phyloP scores from a whole-genome alignment of 2,329 filamentous ascomycete species.

The Orbilia ellipsospora region DNA sequence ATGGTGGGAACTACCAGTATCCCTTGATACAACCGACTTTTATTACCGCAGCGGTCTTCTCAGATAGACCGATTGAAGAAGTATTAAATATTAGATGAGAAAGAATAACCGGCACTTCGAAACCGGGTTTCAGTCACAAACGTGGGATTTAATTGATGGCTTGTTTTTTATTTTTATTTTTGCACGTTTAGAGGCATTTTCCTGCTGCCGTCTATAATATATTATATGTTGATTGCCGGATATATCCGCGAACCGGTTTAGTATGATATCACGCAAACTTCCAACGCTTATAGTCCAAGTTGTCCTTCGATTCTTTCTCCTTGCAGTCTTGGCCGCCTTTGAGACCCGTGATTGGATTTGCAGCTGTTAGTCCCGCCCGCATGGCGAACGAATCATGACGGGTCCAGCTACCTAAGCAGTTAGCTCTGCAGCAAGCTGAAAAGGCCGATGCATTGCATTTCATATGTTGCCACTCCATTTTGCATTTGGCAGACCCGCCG shows the following conservation, averaged over 20 bases:
- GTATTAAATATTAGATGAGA: background rate
- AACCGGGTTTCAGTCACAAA: slow-evolving; percentile 9
- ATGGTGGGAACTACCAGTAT: slow-evolving; percentile 12
- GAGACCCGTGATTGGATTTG: background rate
- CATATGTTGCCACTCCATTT: slow-evolving; percentile 10
- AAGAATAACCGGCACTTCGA: background rate
- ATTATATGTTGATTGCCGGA: too few species aligned
- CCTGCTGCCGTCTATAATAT: too few species aligned
- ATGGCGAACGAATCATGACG: slow-evolving; percentile 20
- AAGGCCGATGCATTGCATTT: background rate
- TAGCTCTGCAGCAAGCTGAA: background rate
- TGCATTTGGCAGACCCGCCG: background rate
- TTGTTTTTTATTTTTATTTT: too few species aligned
- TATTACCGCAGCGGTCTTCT: slow-evolving; percentile 1
- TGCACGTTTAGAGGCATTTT: background rate
- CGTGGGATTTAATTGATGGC: background rate
- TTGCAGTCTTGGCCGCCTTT: background rate
- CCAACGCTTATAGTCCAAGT: slow-evolving; percentile 11
- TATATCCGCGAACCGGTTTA: background rate
- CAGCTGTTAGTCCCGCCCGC: too few species aligned
- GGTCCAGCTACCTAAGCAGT: background rate
- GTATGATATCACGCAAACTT: slow-evolving; percentile 10
- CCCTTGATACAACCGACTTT: slow-evolving; percentile 22
- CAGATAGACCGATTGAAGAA: slow-evolving; percentile 12
- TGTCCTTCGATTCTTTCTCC: background rate